Evolutionary conservation across 176 grass and related monocot species (phyloP).

Genomic region (Oryza rufipogon): DNA sequence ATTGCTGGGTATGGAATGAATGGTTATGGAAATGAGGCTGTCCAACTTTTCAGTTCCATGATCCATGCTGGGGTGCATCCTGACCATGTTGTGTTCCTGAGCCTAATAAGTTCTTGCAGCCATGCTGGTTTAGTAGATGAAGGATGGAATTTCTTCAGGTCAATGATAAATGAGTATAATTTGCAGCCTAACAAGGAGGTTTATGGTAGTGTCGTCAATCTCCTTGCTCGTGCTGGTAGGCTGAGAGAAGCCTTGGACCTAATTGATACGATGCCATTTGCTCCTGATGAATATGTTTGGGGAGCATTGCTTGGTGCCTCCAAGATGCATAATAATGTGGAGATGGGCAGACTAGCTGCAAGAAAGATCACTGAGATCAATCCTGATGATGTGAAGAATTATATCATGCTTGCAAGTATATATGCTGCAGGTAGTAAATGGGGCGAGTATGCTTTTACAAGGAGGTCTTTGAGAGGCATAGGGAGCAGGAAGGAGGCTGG

Average conservation of each 20-base stretch:
- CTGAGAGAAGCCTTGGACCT: constrained; percentile 49
- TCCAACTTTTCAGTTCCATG: constrained; percentile 60
- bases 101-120: constrained; percentile 61
- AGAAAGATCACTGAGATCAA: constrained; percentile 61
- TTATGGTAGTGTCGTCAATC: constrained; percentile 57
- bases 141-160: constrained; percentile 59
- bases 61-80: constrained; percentile 34
- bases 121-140: constrained; percentile 64
- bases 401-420: constrained; percentile 62
- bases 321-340: constrained; percentile 63
- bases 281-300: constrained; percentile 63
- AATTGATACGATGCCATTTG: constrained; percentile 53
- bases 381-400: constrained; percentile 45
- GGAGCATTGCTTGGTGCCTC: constrained; percentile 61
- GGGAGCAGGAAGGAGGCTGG: constrained; percentile 53
- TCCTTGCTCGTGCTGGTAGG: constrained; percentile 54
- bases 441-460: constrained; percentile 52
- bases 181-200: constrained; percentile 57
- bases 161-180: constrained; percentile 53
- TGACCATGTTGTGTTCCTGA: constrained; percentile 56
- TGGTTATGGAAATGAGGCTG: constrained; percentile 41
- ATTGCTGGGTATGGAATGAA: constrained; percentile 62
- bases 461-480: constrained; percentile 49
- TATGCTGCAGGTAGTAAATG: constrained; percentile 66
- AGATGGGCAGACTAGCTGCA: constrained; percentile 49